Conservation (phyloP, 805 yeast species). For the Lipomyces sp. region DNA sequence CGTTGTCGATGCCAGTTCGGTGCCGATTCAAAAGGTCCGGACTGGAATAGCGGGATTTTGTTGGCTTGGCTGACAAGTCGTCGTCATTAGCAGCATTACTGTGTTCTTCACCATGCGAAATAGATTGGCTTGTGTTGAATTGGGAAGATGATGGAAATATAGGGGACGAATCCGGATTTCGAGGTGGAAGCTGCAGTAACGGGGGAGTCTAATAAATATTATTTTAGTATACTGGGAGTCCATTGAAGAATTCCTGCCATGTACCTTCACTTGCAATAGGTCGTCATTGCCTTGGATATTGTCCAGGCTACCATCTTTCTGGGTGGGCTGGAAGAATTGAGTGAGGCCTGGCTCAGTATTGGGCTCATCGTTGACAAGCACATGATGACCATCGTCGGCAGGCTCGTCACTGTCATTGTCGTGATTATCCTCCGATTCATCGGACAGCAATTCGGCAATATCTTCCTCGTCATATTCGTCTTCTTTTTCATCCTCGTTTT, state of each 20-base stretch:
- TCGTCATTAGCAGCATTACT: background rate
- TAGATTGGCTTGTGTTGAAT: background rate
- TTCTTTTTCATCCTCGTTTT: slow-evolving; percentile 26
- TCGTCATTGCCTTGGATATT: slow-evolving; percentile 22
- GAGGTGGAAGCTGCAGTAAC: background rate
- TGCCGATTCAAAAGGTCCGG: slow-evolving; percentile 5
- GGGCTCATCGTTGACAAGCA: background rate
- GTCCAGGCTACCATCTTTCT: background rate
- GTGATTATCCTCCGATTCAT: slow-evolving; percentile 17
- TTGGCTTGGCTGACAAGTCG: background rate
- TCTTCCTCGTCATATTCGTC: slow-evolving; percentile 26
- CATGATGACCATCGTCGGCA: slow-evolving; percentile 9
- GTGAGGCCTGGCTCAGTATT: slow-evolving; percentile 2
- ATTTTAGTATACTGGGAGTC: background rate
- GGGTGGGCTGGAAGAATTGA: background rate
- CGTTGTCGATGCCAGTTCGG: background rate
- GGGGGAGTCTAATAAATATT: background rate
- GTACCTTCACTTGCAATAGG: slow-evolving; percentile 34
- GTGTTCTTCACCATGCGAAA: background rate
- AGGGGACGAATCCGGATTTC: background rate
- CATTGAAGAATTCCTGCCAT: background rate
- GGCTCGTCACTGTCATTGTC: slow-evolving; percentile 7
- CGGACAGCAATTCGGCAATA: slow-evolving; percentile 11
- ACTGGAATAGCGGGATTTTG: slow-evolving; percentile 6
- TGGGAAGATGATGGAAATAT: background rate